phyloP scores from a whole-genome alignment of 2,329 filamentous ascomycete genomes.

The Simplicillium aogashimaense region DNA sequence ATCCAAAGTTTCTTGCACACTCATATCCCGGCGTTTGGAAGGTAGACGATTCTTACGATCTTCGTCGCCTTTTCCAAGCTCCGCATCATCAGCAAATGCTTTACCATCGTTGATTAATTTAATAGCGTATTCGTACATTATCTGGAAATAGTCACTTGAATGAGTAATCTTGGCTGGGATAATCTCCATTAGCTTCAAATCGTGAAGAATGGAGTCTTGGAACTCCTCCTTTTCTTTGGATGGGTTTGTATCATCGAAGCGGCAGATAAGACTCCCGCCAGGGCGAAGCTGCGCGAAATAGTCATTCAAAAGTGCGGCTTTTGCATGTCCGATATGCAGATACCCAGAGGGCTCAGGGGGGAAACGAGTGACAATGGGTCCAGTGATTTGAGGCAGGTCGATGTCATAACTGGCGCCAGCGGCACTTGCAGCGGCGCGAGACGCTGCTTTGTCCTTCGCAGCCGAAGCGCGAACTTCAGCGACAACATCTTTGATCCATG shows the following conservation, averaged over 20 bases:
- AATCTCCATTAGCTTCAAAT: constrained; percentile 75
- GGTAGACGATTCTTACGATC: constrained; percentile 70
- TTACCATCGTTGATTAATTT: constrained; percentile 70
- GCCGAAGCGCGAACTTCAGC: not conserved
- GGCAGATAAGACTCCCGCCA: constrained; percentile 71
- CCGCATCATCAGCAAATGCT: constrained; percentile 82
- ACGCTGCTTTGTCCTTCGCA: not conserved
- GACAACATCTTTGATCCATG: not conserved
- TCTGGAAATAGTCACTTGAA: constrained; percentile 83
- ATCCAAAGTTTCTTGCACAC: constrained; percentile 65
- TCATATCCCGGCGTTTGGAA: constrained; percentile 62
- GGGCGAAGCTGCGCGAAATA: constrained; percentile 90
- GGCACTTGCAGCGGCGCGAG: not conserved
- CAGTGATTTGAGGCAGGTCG: constrained; percentile 64
- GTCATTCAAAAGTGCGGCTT: constrained; percentile 77
- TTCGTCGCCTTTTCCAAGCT: constrained; percentile 55
- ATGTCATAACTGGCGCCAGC: constrained; percentile 54
- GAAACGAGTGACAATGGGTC: constrained; percentile 78
- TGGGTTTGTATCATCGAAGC: constrained; percentile 91
- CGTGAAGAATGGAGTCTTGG: constrained; percentile 78
- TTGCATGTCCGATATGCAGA: constrained; percentile 83
- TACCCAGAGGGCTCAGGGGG: constrained; percentile 84
- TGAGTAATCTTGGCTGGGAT: constrained; percentile 69
- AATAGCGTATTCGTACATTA: constrained; percentile 70
- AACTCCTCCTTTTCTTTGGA: constrained; percentile 88